Conservation (phyloP, 1,284 basidiomycete genomes). For the Pseudozyma hubeiensis region DNA sequence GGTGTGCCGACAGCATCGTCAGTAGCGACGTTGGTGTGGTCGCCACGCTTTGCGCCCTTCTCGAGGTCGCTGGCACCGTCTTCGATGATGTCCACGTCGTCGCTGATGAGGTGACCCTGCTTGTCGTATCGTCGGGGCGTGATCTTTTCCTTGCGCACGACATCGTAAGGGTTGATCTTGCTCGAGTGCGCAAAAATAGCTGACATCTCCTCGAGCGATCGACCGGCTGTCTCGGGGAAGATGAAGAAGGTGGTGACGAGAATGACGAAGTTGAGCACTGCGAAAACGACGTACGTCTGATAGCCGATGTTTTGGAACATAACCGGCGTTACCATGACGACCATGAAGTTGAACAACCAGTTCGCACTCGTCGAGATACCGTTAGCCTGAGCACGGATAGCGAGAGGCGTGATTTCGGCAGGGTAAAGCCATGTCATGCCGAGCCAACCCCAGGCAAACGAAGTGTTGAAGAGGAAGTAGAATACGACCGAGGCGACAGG, state of each 20-base stretch:
- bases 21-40: slow-evolving; percentile 29
- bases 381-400: slow-evolving; percentile 63
- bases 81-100: slow-evolving; percentile 43
- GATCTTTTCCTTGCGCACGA: slow-evolving; percentile 55
- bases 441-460: slow-evolving; percentile 66
- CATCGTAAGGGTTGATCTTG: slow-evolving; percentile 62
- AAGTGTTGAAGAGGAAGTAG: slow-evolving; percentile 66
- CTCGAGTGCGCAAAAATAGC: slow-evolving; percentile 60
- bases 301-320: slow-evolving; percentile 47
- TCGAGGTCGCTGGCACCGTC: slow-evolving; percentile 37
- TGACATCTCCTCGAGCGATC: slow-evolving; percentile 65
- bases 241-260: slow-evolving; percentile 51
- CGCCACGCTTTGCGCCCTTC: slow-evolving; percentile 27
- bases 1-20: slow-evolving; percentile 39
- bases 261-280: slow-evolving; percentile 56
- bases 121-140: slow-evolving; percentile 63
- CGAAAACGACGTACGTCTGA: slow-evolving; percentile 56
- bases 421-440: slow-evolving; percentile 69
- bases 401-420: slow-evolving; percentile 65
- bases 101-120: slow-evolving; percentile 53
- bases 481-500: slow-evolving; percentile 58
- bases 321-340: slow-evolving; percentile 62
- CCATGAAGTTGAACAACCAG: slow-evolving; percentile 66
- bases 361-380: slow-evolving; percentile 62
- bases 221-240: slow-evolving; percentile 64